phyloP scores from a whole-genome alignment of 1,139 yeast genomes.

The Hanseniaspora gamundiae region DNA sequence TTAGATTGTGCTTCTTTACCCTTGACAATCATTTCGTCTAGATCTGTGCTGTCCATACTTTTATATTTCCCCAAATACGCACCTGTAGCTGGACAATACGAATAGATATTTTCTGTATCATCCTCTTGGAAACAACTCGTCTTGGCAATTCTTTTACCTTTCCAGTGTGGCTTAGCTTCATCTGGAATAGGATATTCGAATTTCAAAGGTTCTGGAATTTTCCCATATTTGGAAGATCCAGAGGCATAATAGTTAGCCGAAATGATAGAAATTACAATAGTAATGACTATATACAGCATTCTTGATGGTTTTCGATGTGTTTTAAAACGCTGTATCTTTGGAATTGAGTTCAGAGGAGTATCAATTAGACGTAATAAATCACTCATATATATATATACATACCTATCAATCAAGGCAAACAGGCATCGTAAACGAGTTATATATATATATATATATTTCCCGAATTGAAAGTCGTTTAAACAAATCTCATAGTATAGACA shows the following conservation, averaged over 20 bases:
- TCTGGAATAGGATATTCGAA: constrained; percentile 57
- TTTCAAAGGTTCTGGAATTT: constrained; percentile 25
- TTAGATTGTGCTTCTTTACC: constrained; percentile 44
- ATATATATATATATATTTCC: no score
- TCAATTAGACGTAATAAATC: no score
- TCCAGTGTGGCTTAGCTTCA: constrained; percentile 87
- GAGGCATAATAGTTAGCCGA: neutral
- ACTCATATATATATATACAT: no score
- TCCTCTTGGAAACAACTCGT: constrained; percentile 30
- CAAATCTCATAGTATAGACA: no score
- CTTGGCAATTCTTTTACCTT: constrained; percentile 66
- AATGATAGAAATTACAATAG: neutral
- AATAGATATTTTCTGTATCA: constrained; percentile 59
- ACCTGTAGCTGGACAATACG: constrained; percentile 94
- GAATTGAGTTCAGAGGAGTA: no score
- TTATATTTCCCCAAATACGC: constrained; percentile 66
- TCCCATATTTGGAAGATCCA: neutral
- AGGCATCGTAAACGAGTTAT: no score
- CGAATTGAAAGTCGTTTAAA: no score
- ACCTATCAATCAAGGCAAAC: no score
- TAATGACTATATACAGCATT: neutral
- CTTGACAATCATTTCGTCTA: constrained; percentile 46
- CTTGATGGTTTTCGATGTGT: no score
- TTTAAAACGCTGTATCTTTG: no score
- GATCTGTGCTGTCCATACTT: constrained; percentile 52